Evolutionary conservation across 345 rosid genomes (phyloP).

Genomic region (Eucalyptus curtisii): DNA sequence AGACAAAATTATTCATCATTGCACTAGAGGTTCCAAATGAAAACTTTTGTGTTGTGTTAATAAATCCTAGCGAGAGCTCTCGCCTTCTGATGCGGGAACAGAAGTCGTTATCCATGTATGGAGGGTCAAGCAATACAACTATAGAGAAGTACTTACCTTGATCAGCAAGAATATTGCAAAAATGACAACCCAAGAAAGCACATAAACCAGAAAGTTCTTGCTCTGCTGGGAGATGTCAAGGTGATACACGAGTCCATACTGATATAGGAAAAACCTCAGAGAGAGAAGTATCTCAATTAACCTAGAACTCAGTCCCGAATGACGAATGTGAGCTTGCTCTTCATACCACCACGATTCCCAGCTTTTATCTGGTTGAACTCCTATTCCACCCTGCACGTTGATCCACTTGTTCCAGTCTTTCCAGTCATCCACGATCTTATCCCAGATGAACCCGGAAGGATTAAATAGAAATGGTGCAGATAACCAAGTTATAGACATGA

Average conservation of each 20-base stretch:
- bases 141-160: conserved; percentile 34
- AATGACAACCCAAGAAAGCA: conserved; percentile 88
- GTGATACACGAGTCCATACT: conserved; percentile 96
- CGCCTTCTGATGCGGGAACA: background rate
- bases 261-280: conserved; percentile 80
- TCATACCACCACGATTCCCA: conserved; percentile 99
- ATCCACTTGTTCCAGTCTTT: conserved; percentile 99
- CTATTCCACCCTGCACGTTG: conserved; percentile 88
- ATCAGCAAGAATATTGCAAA: conserved; percentile 69
- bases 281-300: conserved; percentile 68
- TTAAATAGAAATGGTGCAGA: conserved; percentile 91
- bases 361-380: conserved; percentile 88
- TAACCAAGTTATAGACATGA: conserved; percentile 92
- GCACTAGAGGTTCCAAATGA: background rate
- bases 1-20: background rate
- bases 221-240: conserved; percentile 85
- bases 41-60: background rate
- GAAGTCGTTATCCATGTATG: background rate
- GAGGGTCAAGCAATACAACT: background rate
- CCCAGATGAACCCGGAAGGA: conserved; percentile 91
- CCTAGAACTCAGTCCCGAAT: conserved; percentile 66
- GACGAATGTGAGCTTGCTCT: conserved; percentile 77
- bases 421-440: conserved; percentile 88
- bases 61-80: background rate
- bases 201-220: conserved; percentile 73